Evolutionary conservation across 2,329 filamentous ascomycete species (phyloP), one percentile per base, ranked within the genome.

Genomic region (Botryosphaeria dothidea): DNA sequence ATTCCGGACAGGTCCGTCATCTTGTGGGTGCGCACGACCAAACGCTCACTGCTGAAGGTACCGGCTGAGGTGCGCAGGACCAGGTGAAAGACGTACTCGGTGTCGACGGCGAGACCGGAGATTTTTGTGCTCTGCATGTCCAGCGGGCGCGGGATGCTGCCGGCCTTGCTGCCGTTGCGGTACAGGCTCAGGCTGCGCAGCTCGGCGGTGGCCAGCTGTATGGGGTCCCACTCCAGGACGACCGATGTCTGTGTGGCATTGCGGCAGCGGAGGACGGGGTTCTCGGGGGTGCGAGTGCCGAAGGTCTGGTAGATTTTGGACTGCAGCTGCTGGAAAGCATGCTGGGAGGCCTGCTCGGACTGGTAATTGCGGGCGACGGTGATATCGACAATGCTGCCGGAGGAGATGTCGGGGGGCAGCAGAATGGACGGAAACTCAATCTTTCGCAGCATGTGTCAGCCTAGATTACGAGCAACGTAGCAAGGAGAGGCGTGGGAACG

Each of bases 351-450:
- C 63, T 85, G 78, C 81, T 99, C 95, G 66, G 93, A 92, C 62
- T 83, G 81, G 71, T 87, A 84, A 80, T 99, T 99, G 77, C 94
- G 92, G 66, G 90, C 85, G 70, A 99, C 95, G 67, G 92, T 93
- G 79, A 99, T 98, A 80, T 99, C 95, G 78, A 99, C 95, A 73
- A 99, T 98, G 77, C 92, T 96, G 71, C 95, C 95, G 17, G 93
- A 97, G 67, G 92, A 90, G 79, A 99, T 99, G 77, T 97, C 93
- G 68, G 92, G 91, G 1, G 95, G 95, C 17, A 99, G 89, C 57
- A 99, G 91, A 70, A 99, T 97, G 52, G 95, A 98, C 38, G 95
- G 95, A 75, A 99, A 99, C 78, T 99, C 95, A 77, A 99, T 98
- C 94, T 98, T n/a, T n/a, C n/a, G 77, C 34, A 68, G 65, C 57